These are phyloP conservation scores for Ceratorhiza oryzae-sativae DNA, from an alignment of 1,284 basidiomycete species.

Conservation along the genomic window DNA sequence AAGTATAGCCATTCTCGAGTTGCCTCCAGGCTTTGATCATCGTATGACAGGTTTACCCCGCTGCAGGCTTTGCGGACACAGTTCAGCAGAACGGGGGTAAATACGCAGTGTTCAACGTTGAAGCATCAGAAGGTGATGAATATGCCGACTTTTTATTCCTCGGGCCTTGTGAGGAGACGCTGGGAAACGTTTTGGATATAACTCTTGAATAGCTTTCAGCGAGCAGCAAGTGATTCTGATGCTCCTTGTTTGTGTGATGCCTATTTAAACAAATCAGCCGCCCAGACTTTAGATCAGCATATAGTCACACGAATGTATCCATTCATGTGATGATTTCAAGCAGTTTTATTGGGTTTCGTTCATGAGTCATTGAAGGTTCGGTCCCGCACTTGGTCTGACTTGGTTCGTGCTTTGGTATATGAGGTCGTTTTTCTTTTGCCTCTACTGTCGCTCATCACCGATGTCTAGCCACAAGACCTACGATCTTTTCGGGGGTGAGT, in stretches of 20 bases:
- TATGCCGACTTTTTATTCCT: constrained; percentile 60
- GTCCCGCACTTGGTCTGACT: neutral
- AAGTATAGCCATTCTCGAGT: neutral
- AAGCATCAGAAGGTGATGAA: constrained; percentile 55
- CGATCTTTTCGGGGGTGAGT: constrained; percentile 42
- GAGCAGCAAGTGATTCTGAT: neutral
- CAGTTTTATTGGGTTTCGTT: neutral
- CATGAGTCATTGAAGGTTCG: neutral
- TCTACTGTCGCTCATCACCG: neutral
- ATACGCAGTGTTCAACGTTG: constrained; percentile 69
- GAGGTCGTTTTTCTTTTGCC: neutral
- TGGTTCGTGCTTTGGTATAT: neutral
- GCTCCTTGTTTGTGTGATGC: too few relatives aligned
- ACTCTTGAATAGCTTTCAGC: constrained; percentile 6
- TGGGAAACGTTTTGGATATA: constrained; percentile 45
- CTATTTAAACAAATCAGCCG: too few relatives aligned
- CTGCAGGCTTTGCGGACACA: constrained; percentile 54
- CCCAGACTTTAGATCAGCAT: too few relatives aligned
- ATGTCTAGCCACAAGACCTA: constrained; percentile 30
- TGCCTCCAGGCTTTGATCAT: neutral
- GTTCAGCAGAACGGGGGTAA: constrained; percentile 55
- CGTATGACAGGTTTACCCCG: constrained; percentile 56
- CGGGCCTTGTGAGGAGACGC: constrained; percentile 57
- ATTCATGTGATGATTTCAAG: neutral
- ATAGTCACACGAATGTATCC: neutral